A percentile compares a stretch with the other conserved stretches of the same genome.
Conservation (phyloP, 1,139 yeast species). For the Blastobotrys aristatus region DNA sequence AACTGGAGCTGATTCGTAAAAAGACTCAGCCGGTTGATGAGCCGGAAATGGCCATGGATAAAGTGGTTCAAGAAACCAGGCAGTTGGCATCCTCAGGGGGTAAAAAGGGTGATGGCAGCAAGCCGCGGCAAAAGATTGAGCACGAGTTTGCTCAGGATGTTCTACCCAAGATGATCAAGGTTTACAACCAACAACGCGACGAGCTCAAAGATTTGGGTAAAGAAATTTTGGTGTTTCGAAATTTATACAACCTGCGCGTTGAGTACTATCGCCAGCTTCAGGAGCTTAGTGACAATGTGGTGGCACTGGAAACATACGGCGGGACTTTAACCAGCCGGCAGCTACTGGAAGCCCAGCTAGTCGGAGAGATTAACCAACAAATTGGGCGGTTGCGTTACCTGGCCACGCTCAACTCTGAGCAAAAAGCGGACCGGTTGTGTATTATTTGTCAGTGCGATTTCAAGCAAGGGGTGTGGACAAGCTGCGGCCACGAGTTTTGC, state of each 20-base stretch:
- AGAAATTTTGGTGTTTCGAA: constrained; percentile 50
- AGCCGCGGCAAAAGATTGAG: background rate
- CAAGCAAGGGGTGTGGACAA: constrained; percentile 68
- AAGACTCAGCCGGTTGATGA: constrained; percentile 5
- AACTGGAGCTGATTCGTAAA: constrained; percentile 9
- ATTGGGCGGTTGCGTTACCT: constrained; percentile 52
- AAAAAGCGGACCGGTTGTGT: constrained; percentile 46
- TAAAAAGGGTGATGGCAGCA: background rate
- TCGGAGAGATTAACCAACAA: constrained; percentile 22
- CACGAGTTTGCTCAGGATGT: background rate
- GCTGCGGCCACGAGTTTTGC: constrained; percentile 90
- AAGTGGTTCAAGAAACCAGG: background rate
- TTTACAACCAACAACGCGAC: background rate
- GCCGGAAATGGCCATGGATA: background rate
- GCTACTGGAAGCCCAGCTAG: constrained; percentile 19
- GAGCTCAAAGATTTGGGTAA: constrained; percentile 29
- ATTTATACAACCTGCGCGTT: constrained; percentile 68
- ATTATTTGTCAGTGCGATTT: constrained; percentile 71
- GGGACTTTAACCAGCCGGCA: constrained; percentile 15
- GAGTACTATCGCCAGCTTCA: constrained; percentile 82
- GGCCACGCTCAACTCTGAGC: constrained; percentile 40
- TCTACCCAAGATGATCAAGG: background rate
- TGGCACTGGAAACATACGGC: constrained; percentile 21
- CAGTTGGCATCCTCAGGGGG: background rate
- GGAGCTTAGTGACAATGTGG: constrained; percentile 74